Evolutionary conservation across 257 asterid genomes (phyloP).

Genomic region (Gynochthodes officinalis): DNA sequence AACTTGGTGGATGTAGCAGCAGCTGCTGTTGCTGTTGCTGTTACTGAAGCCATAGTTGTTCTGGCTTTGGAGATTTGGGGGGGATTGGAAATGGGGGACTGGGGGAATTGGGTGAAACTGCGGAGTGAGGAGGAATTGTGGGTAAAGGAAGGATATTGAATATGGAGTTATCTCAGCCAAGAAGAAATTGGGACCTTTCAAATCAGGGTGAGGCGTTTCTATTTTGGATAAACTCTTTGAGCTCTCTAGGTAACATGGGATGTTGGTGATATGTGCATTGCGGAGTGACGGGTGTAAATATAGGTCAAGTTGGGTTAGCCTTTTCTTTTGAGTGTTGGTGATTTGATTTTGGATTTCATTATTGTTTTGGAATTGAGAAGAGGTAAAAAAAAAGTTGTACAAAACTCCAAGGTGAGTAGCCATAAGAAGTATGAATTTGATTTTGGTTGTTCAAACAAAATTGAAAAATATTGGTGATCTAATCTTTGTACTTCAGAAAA

Average conservation of each 20-base stretch:
- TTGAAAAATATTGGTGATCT: no score
- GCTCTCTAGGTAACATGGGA: constrained; percentile 6
- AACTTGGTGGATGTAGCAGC: constrained; percentile 32
- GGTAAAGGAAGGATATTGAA: neutral
- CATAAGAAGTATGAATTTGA: no score
- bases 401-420: no score
- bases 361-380: no score
- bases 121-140: neutral
- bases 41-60: constrained; percentile 49
- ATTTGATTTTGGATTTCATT: no score
- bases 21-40: constrained; percentile 29
- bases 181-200: constrained; percentile 28
- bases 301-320: neutral
- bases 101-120: neutral
- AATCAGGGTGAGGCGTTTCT: constrained; percentile 17
- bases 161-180: neutral
- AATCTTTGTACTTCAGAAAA: no score
- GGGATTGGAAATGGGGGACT: constrained; percentile 4
- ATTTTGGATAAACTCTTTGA: constrained; percentile 11
- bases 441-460: no score
- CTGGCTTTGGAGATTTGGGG: constrained; percentile 3
- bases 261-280: neutral
- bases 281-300: neutral
- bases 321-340: no score
- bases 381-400: no score